Base-by-base conservation (phyloP, 2,329 filamentous ascomycete genomes). In the Sarocladium strictum region DNA sequence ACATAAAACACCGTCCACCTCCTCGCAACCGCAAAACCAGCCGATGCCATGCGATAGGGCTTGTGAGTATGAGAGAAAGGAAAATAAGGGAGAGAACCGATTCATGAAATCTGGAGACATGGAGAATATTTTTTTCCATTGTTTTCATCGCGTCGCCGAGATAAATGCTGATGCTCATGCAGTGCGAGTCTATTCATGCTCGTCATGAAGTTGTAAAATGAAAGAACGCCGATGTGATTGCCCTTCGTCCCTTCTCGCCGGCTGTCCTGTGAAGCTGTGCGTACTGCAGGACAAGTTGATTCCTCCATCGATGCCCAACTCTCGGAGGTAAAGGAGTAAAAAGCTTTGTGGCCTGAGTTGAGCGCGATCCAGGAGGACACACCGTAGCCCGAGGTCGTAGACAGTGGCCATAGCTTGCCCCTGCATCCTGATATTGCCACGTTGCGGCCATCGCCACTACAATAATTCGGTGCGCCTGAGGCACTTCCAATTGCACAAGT, bases 171-270 rank as follows among this genome's bases (percentile, higher is more conserved):
- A 51, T 51, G 47, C 47, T 51, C 47, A 51, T 35, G 47, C 29
- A 51, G 35, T 35, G 47, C 47, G 47, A 51, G 47, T 51, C 47
- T 51, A 51, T 19, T 51, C 47, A 51, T 51, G 47, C 47, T 51
- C 47, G 29, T 51, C 47, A 35, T 51, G 47, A 35, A 51, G 17
- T 51, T 3, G 17, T 23, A 23, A 23, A 32, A 51, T 33, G 11
- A 27, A 17, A 51, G 19, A 51, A 51, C 47, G 47, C 47, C 47
- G n/a, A n/a, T 47, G 27, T 47, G 43, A 3, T 47, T 15, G 3
- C 10, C 11, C 43, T 19, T 24, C 43, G n/a, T n/a, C 21, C 24
- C 14, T 29, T 27, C 9, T 29, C 43, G 21, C 35, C 47, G 47
- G 17, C n/a, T 7, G 47, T 29, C n/a, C 14, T 6, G 17, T 11